A percentile compares a stretch with the other conserved stretches of the same genome.
Conservation (phyloP, 306 rosid species). For the Begonia loranthoides region DNA sequence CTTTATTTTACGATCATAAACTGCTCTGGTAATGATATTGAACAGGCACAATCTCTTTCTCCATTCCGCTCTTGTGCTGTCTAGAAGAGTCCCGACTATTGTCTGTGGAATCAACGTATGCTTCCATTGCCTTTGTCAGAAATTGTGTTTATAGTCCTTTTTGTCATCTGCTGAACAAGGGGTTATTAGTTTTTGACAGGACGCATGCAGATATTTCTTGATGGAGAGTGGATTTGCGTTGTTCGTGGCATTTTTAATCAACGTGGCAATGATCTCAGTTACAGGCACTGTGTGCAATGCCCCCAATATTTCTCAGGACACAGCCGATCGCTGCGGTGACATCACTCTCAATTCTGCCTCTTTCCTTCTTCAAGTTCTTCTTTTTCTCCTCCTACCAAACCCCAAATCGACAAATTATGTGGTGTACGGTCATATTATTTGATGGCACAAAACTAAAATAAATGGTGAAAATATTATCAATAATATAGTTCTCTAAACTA, state of each 20-base stretch:
- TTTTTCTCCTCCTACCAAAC: background rate
- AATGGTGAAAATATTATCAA: too few species aligned
- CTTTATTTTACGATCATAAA: background rate
- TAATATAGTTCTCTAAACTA: too few species aligned
- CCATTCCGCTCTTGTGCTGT: constrained; percentile 86
- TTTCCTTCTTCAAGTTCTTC: constrained; percentile 6
- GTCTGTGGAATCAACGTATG: constrained; percentile 73
- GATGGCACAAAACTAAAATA: too few species aligned
- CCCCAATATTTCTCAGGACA: background rate
- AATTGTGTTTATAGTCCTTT: too few species aligned
- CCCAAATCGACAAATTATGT: too few species aligned
- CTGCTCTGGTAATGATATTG: background rate
- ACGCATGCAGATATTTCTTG: constrained; percentile 6
- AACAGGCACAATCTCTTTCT: constrained; percentile 86
- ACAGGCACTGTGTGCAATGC: constrained; percentile 4
- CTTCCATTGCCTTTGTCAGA: too few species aligned
- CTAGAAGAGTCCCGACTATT: constrained; percentile 57
- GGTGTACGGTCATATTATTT: too few species aligned
- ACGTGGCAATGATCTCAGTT: constrained; percentile 6
- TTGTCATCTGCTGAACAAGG: background rate
- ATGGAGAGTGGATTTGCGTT: constrained; percentile 7
- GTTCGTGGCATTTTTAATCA: constrained; percentile 3
- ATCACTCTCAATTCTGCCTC: constrained; percentile 8
- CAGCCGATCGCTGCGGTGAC: constrained; percentile 1
- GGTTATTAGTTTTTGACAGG: background rate